Evolutionary conservation across 1,284 basidiomycete species (phyloP).

Genomic region (Ustanciosporium gigantosporum): DNA sequence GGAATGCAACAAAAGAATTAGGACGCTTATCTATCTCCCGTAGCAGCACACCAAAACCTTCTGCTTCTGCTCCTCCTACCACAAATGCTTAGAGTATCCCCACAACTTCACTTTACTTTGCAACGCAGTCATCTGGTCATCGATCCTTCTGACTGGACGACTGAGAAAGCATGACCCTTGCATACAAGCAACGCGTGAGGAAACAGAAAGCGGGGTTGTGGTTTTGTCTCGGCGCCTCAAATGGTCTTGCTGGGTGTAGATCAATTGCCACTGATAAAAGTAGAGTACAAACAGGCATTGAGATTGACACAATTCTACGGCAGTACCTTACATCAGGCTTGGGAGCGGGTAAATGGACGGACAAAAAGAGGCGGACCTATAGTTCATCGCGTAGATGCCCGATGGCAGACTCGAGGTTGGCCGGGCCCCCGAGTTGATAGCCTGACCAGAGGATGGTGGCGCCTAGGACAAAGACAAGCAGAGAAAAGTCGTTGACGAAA

Average conservation of each 20-base stretch:
- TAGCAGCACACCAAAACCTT: not conserved
- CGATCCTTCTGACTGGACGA: too few relatives aligned
- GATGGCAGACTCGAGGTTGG: slow-evolving; percentile 6
- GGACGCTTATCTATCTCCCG: not conserved
- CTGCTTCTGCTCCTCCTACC: too few relatives aligned
- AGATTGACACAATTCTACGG: not conserved
- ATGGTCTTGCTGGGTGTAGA: too few relatives aligned
- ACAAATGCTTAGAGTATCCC: too few relatives aligned
- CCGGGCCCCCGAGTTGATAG: slow-evolving; percentile 15
- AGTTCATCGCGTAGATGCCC: slow-evolving; percentile 15
- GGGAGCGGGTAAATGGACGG: too few relatives aligned
- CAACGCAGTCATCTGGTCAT: too few relatives aligned
- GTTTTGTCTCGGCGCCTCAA: too few relatives aligned
- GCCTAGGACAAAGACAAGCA: slow-evolving; percentile 49
- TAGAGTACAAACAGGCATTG: not conserved
- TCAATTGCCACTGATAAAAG: too few relatives aligned
- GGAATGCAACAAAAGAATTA: not conserved
- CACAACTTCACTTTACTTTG: too few relatives aligned
- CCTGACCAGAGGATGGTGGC: slow-evolving; percentile 30
- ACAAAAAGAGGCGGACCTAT: not conserved
- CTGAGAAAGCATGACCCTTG: too few relatives aligned
- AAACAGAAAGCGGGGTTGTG: not conserved
- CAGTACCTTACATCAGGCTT: too few relatives aligned
- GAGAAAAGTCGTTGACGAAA: slow-evolving; percentile 38
- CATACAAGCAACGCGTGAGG: too few relatives aligned